These are phyloP conservation scores for Pseudogymnoascus sp. DNA, from an alignment of 2,329 filamentous ascomycete species.

Conservation along the genomic window DNA sequence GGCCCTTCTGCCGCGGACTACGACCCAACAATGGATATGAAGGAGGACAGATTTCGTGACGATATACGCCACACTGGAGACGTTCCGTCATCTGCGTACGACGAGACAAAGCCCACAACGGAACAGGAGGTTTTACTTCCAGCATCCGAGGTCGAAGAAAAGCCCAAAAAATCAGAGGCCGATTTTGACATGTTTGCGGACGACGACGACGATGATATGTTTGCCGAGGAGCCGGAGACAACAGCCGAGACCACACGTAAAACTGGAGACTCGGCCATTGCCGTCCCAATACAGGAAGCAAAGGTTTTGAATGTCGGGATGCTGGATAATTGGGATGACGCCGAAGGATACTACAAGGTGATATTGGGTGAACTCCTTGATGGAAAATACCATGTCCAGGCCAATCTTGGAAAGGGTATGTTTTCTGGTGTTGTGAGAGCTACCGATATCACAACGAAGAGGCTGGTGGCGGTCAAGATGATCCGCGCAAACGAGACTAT, in stretches of 20 bases:
- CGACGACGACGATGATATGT: conserved; percentile 61
- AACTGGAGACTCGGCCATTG: conserved; percentile 39
- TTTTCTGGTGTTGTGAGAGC: conserved; percentile 95
- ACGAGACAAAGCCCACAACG: conserved; percentile 45
- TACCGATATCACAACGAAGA: conserved; percentile 63
- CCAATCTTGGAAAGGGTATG: conserved; percentile 85
- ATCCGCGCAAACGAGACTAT: conserved; percentile 94
- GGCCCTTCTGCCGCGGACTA: conserved; percentile 90
- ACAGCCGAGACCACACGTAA: conserved; percentile 31
- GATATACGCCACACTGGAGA: conserved; percentile 53
- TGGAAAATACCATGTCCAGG: conserved; percentile 79
- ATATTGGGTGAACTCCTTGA: conserved; percentile 86
- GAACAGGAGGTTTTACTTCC: conserved; percentile 42
- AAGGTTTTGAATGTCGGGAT: conserved; percentile 61
- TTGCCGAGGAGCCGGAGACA: conserved; percentile 41
- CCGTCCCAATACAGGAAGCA: conserved; percentile 35
- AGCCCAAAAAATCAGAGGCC: conserved; percentile 42
- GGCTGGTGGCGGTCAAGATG: conserved; percentile 91
- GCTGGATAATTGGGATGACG: conserved; percentile 87
- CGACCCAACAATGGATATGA: conserved; percentile 80
- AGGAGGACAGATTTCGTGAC: conserved; percentile 68
- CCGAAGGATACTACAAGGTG: conserved; percentile 93
- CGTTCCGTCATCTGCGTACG: conserved; percentile 44
- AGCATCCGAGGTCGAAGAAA: conserved; percentile 24
- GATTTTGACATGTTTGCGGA: conserved; percentile 88